Percentiles rank a stretch among this genome's conserved stretches.
Evolutionary conservation across 2,329 filamentous ascomycete species (phyloP).

Genomic region (Aspergillus sp.): DNA sequence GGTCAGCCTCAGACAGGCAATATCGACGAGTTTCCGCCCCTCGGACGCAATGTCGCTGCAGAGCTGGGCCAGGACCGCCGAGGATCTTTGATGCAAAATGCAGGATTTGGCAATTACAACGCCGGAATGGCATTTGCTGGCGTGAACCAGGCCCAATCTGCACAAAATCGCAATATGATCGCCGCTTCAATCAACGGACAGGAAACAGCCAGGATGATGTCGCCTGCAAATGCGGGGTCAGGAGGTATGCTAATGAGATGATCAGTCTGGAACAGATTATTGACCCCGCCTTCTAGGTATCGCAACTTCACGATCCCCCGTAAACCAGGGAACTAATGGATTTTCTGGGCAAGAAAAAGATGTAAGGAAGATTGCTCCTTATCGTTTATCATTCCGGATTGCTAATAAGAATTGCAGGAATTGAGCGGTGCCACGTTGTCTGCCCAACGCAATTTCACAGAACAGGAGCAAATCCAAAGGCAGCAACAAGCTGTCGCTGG

Average conservation of each 20-base stretch:
- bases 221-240: conserved; percentile 24
- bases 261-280: conserved; percentile 2
- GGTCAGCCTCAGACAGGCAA: conserved; percentile 52
- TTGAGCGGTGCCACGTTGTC: conserved; percentile 28
- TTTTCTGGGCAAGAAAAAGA: conserved; percentile 40
- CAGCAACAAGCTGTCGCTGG: conserved; percentile 28
- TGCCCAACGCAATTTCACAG: conserved; percentile 28
- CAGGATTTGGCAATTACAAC: conserved; percentile 39
- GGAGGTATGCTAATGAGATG: conserved; percentile 19
- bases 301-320: conserved; percentile 37
- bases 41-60: conserved; percentile 48
- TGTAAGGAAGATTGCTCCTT: conserved; percentile 7
- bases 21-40: conserved; percentile 58
- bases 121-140: conserved; percentile 39
- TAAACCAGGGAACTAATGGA: conserved; percentile 39
- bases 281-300: conserved; percentile 25
- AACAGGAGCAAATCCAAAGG: conserved; percentile 30
- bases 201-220: conserved; percentile 30
- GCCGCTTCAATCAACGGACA: conserved; percentile 34
- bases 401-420: conserved; percentile 25
- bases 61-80: conserved; percentile 49
- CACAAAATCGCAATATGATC: conserved; percentile 27
- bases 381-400: conserved; percentile 2
- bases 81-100: conserved; percentile 47
- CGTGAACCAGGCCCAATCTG: conserved; percentile 35